These are phyloP conservation scores for Suillus fuscotomentosus DNA, from an alignment of 768 basidiomycete genomes.

Conservation along the genomic window DNA sequence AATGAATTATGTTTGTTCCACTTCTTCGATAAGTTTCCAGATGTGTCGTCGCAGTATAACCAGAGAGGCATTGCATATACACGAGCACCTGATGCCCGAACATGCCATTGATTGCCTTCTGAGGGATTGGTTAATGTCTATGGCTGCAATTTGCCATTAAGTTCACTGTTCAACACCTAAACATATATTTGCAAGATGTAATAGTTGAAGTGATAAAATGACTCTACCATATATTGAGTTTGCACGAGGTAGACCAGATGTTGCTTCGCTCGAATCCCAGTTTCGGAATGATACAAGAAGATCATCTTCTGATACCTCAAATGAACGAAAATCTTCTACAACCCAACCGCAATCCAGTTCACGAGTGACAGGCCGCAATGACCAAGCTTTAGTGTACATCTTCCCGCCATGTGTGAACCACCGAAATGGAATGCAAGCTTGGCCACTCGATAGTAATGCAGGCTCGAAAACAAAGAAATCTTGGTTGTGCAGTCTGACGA, in stretches of 20 bases:
- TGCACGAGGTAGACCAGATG: not conserved
- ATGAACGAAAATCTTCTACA: constrained; percentile 11
- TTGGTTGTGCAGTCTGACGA: constrained; percentile 19
- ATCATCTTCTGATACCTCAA: constrained; percentile 6
- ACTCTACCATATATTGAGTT: too few species aligned
- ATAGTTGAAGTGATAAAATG: too few species aligned
- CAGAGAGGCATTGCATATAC: too few species aligned
- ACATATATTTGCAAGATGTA: too few species aligned
- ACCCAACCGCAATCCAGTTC: constrained; percentile 15
- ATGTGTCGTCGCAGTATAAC: too few species aligned
- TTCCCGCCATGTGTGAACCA: constrained; percentile 20
- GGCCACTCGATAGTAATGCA: not conserved
- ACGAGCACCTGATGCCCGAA: too few species aligned
- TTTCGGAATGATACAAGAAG: constrained; percentile 13
- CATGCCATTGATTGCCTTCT: too few species aligned
- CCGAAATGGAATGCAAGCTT: constrained; percentile 22
- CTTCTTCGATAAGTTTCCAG: too few species aligned
- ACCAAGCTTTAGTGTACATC: constrained; percentile 22
- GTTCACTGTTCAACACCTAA: too few species aligned
- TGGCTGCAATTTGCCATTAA: too few species aligned
- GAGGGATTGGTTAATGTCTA: too few species aligned
- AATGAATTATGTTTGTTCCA: too few species aligned
- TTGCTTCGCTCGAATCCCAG: not conserved
- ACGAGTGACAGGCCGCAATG: constrained; percentile 3
- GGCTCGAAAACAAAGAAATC: constrained; percentile 33